Evolutionary conservation across 441 rosid genomes (phyloP).

Genomic region (Brassica balearica): DNA sequence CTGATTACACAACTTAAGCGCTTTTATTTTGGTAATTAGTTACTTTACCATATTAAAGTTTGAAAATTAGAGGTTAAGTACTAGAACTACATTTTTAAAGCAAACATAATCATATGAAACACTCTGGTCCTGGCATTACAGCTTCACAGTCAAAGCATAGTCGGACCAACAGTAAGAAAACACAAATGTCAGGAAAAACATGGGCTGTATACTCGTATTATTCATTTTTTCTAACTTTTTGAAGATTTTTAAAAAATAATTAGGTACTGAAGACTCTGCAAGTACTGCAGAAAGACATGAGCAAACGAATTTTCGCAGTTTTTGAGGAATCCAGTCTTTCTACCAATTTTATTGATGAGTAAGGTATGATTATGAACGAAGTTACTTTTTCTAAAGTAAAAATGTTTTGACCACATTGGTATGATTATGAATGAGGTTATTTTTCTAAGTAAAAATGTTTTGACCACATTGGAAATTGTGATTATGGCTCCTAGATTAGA

Average conservation of each 20-base stretch:
- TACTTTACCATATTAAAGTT: background rate
- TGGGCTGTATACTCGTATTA: slow-evolving; percentile 6
- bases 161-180: slow-evolving; percentile 27
- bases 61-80: background rate
- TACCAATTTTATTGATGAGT: background rate
- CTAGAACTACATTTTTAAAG: background rate
- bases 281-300: slow-evolving; percentile 20
- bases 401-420: too few relatives aligned
- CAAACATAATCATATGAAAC: background rate
- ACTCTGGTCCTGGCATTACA: slow-evolving; percentile 13
- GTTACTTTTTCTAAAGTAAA: too few relatives aligned
- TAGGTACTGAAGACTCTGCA: slow-evolving; percentile 24
- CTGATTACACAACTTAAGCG: background rate
- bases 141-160: slow-evolving; percentile 36
- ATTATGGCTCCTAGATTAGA: background rate
- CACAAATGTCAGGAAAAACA: slow-evolving; percentile 17
- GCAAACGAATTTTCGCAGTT: slow-evolving; percentile 37
- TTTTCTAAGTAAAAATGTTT: slow-evolving; percentile 21
- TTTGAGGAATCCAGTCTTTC: slow-evolving; percentile 18
- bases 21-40: slow-evolving; percentile 4
- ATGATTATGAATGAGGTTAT: background rate
- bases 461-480: slow-evolving; percentile 44
- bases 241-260: too few relatives aligned
- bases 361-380: background rate
- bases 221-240: background rate